phyloP scores from a whole-genome alignment of 23 red algal species.

The Gracilaria gracilis region DNA sequence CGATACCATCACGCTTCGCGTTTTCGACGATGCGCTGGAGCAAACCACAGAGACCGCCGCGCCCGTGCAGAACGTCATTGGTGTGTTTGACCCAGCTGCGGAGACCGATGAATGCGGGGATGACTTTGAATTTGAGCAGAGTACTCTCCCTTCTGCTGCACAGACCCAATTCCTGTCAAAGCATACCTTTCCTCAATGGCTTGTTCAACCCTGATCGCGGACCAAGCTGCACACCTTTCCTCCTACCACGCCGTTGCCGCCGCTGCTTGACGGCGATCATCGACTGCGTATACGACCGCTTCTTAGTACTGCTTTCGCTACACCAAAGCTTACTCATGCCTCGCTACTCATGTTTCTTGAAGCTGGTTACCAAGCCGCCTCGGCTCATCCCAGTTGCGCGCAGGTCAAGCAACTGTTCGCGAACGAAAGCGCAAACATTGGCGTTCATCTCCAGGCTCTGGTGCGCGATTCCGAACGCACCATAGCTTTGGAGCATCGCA shows the following conservation, averaged over 20 bases:
- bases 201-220: conserved; percentile 1
- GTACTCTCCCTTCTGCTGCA: conserved; percentile 21
- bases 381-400: conserved; percentile 59
- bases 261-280: conserved; percentile 42
- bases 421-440: conserved; percentile 37
- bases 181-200: conserved; percentile 52
- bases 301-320: conserved; percentile 43
- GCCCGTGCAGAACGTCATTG: conserved; percentile 62
- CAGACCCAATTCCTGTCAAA: neutral
- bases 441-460: conserved; percentile 61
- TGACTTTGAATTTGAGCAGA: conserved; percentile 74
- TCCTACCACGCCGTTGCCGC: neutral
- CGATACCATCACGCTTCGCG: neutral
- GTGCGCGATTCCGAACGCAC: conserved; percentile 60
- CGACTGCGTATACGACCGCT: conserved; percentile 23
- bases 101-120: conserved; percentile 76
- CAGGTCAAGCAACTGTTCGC: conserved; percentile 62
- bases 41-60: conserved; percentile 16
- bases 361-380: conserved; percentile 55
- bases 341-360: conserved; percentile 58
- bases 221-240: conserved; percentile 1
- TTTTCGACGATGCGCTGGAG: neutral
- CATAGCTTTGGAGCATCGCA: conserved; percentile 50
- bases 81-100: conserved; percentile 76
- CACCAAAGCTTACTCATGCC: conserved; percentile 45